These are phyloP conservation scores for Phylloporus rhodoxanthus DNA, from an alignment of 768 basidiomycete genomes.

Conservation along the genomic window DNA sequence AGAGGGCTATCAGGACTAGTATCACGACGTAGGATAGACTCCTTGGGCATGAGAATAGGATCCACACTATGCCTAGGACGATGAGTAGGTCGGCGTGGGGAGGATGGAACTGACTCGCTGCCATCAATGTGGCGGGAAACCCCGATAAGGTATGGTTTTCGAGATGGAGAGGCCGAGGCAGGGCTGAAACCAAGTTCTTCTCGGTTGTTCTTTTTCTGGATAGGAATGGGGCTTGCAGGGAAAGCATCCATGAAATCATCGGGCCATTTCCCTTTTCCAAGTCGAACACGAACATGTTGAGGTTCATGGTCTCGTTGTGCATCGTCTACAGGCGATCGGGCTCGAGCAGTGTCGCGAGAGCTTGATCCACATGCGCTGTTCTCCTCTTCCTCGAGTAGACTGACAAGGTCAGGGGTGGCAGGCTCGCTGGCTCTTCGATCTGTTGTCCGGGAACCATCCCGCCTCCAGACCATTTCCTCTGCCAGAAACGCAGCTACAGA, in stretches of 20 bases:
- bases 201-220: slow-evolving; percentile 17
- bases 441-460: slow-evolving; percentile 32
- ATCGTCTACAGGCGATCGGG: slow-evolving; percentile 16
- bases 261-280: slow-evolving; percentile 79
- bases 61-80: slow-evolving; percentile 64
- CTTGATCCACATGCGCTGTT: slow-evolving; percentile 44
- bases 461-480: slow-evolving; percentile 37
- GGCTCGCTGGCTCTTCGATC: slow-evolving; percentile 65
- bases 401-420: slow-evolving; percentile 52
- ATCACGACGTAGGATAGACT: slow-evolving; percentile 44
- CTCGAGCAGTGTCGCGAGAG: slow-evolving; percentile 30
- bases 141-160: slow-evolving; percentile 53
- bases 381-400: slow-evolving; percentile 70
- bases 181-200: slow-evolving; percentile 26
- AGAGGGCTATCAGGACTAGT: slow-evolving; percentile 51
- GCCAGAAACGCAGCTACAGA: slow-evolving; percentile 46
- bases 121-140: slow-evolving; percentile 41
- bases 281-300: slow-evolving; percentile 42
- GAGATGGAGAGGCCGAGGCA: slow-evolving; percentile 43
- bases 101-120: slow-evolving; percentile 35
- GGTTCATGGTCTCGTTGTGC: slow-evolving; percentile 20
- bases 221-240: slow-evolving; percentile 30
- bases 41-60: slow-evolving; percentile 43
- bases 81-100: slow-evolving; percentile 53
- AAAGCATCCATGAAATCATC: slow-evolving; percentile 71